phyloP scores from a whole-genome alignment of 129 eudicot species.

The Centaurea solstitialis region DNA sequence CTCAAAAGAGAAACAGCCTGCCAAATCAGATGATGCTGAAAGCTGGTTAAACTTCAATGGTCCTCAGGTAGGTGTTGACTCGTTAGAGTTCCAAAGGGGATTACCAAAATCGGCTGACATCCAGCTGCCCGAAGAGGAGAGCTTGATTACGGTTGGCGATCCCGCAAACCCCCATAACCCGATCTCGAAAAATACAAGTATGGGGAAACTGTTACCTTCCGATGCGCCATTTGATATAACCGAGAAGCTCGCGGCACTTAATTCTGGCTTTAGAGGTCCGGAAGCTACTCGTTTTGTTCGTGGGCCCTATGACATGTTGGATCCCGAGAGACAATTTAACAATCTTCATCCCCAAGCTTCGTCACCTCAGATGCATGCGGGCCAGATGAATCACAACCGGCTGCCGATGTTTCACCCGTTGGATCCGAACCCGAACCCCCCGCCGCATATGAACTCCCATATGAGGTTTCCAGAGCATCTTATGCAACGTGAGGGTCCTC shows the following conservation, averaged over 20 bases:
- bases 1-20: conserved; percentile 33
- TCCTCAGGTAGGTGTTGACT: conserved; percentile 30
- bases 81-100: conserved; percentile 33
- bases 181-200: conserved; percentile 17
- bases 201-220: conserved; percentile 32
- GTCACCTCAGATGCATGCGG: conserved; percentile 40
- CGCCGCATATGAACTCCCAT: conserved; percentile 52
- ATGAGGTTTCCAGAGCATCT: conserved; percentile 65
- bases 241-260: conserved; percentile 63
- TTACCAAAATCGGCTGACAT: conserved; percentile 30
- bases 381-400: conserved; percentile 51
- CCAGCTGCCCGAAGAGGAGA: conserved; percentile 76
- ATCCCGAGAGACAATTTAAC: conserved; percentile 46
- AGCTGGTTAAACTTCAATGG: conserved; percentile 57
- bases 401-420: conserved; percentile 53
- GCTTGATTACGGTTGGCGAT: conserved; percentile 47
- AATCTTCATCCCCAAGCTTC: conserved; percentile 45
- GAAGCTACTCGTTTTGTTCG: conserved; percentile 41
- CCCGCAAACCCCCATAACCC: conserved; percentile 34
- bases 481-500: conserved; percentile 46
- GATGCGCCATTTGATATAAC: conserved; percentile 45
- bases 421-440: conserved; percentile 51
- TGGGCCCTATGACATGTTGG: conserved; percentile 55
- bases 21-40: conserved; percentile 37
- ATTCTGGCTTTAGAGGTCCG: conserved; percentile 45